Base-by-base conservation (phyloP, 345 rosid genomes). In the Raphanus sativus region DNA sequence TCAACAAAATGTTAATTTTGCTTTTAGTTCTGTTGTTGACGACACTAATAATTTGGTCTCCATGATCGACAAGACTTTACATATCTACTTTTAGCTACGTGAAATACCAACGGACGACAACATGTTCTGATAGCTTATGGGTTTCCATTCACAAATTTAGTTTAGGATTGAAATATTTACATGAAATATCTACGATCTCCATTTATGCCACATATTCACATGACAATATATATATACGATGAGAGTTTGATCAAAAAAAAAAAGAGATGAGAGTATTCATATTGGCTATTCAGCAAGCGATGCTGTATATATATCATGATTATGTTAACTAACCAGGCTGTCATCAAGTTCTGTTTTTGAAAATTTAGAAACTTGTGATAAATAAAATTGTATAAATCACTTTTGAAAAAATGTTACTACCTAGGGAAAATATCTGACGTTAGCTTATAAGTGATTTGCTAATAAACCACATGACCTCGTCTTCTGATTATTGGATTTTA, bases 91-190 rank as follows among this genome's bases (percentile, higher is more conserved):
- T 2, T n/a, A 15, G 32, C 24, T 62, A 62, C 40, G 9, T 0
- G 21, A 40, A 62, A 32, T 64, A 64, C 28, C 10, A 65, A 21
- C 52, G 5, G 30, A 21, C 16, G 25, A 10, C 62, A 56, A 24
- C 61, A 65, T 65, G 69, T 40, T 65, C 17, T 40, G 55, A 40
- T 65, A 38, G 11, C 40, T 28, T 28, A 30, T 66, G 69, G 16
- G 26, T 21, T 65, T 34, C 48, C n/a, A 63, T 33, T 28, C 52
- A 45, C 12, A 45, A 67, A 26, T 7, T 25, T 66, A 5, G 24
- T 28, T 42, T 42, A 1, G 26, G 26, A 33, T 42, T 24, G 28
- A 62, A 29, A 62, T 30, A 4, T 8, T 62, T 6, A 55, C 1
- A 55, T 17, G 60, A 21, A 21, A 21, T 17, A 55, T 55, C 4